Conservation (phyloP, 768 basidiomycete genomes). For the Coprinopsis sp. region DNA sequence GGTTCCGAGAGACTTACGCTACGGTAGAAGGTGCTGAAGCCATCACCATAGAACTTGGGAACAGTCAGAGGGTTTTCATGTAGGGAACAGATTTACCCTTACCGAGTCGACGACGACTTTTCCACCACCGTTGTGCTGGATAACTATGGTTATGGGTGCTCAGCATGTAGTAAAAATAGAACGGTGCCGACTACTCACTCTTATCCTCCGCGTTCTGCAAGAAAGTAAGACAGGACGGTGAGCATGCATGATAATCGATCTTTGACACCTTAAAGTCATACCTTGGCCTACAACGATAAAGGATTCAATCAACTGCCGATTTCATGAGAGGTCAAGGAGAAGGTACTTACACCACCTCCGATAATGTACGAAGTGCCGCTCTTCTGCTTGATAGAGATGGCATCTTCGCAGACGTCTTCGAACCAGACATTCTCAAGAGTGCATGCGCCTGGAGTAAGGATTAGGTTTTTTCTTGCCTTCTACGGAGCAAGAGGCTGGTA, state of each 20-base stretch:
- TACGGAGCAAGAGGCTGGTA: neutral
- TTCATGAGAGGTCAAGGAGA: neutral
- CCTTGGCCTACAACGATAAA: slow-evolving; percentile 23
- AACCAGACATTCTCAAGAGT: slow-evolving; percentile 28
- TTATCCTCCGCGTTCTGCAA: slow-evolving; percentile 29
- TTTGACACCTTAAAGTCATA: too few species aligned
- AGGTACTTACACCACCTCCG: slow-evolving; percentile 30
- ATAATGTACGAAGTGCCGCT: slow-evolving; percentile 32
- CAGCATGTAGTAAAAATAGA: neutral
- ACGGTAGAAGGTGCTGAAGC: slow-evolving; percentile 35
- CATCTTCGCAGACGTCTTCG: slow-evolving; percentile 35
- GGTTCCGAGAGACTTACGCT: slow-evolving; percentile 9
- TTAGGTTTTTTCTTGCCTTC: neutral
- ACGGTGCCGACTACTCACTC: neutral
- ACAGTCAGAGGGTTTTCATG: neutral
- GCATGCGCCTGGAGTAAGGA: slow-evolving; percentile 23
- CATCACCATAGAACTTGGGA: slow-evolving; percentile 33
- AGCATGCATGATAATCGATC: too few species aligned
- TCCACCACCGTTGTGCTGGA: slow-evolving; percentile 35
- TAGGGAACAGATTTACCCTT: slow-evolving; percentile 2
- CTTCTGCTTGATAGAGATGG: slow-evolving; percentile 37
- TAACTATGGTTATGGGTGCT: slow-evolving; percentile 11
- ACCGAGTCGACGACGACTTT: slow-evolving; percentile 35
- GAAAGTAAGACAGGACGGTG: too few species aligned
- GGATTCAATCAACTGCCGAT: neutral